Percentiles rank a stretch among this genome's conserved stretches.
Evolutionary conservation across 352 stramenopile species (phyloP).

Genomic region (Pythium monospermum): DNA sequence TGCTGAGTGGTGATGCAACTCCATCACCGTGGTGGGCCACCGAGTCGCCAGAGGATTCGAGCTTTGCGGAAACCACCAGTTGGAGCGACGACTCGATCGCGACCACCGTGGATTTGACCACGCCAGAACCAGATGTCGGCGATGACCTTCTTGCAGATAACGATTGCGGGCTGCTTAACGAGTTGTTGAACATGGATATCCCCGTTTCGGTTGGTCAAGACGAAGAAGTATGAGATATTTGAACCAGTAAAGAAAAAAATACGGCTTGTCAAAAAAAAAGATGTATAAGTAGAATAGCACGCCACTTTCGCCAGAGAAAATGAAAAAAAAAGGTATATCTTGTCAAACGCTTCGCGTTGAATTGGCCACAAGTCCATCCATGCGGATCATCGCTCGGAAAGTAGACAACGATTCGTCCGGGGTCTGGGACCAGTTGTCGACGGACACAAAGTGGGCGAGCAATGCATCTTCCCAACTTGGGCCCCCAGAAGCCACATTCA

Average conservation of each 20-base stretch:
- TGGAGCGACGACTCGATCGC: constrained; percentile 23
- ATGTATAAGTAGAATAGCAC: too few species aligned
- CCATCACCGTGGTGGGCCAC: constrained; percentile 54
- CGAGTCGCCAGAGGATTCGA: constrained; percentile 10
- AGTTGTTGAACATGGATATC: constrained; percentile 52
- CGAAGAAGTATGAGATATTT: too few species aligned
- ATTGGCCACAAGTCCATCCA: too few species aligned
- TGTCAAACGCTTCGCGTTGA: too few species aligned
- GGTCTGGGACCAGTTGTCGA: background rate
- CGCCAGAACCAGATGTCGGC: constrained; percentile 5
- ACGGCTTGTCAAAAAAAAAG: too few species aligned
- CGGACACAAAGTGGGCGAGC: constrained; percentile 11
- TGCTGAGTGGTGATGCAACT: constrained; percentile 31
- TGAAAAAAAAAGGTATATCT: too few species aligned
- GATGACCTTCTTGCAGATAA: constrained; percentile 8
- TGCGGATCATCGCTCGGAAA: background rate
- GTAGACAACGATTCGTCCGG: background rate
- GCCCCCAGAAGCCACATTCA: background rate
- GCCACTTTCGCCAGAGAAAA: too few species aligned
- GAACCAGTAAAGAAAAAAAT: too few species aligned
- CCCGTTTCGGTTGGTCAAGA: constrained; percentile 22
- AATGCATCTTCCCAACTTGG: constrained; percentile 18
- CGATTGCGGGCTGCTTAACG: constrained; percentile 38
- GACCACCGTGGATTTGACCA: constrained; percentile 19
- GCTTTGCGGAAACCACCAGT: constrained; percentile 11